Evolutionary conservation across 345 rosid species (phyloP).

Genomic region (Bruguiera parviflora): DNA sequence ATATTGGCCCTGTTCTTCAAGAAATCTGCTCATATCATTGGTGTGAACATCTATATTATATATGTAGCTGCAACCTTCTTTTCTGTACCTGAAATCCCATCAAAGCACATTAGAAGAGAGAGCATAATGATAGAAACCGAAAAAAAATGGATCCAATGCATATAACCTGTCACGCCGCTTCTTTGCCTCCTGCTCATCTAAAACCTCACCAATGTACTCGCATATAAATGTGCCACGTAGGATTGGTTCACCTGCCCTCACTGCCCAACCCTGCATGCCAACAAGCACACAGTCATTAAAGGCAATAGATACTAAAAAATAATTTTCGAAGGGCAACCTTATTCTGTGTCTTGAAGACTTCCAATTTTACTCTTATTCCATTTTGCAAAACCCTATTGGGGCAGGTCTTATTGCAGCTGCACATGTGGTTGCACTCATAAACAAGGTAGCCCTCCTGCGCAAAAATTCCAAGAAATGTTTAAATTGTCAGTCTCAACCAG

Average conservation of each 20-base stretch:
- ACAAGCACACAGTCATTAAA: constrained; percentile 4
- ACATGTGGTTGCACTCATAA: constrained; percentile 85
- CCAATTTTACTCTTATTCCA: constrained; percentile 62
- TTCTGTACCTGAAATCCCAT: constrained; percentile 48
- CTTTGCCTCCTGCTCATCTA: constrained; percentile 61
- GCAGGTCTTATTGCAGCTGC: constrained; percentile 72
- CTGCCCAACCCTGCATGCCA: constrained; percentile 80
- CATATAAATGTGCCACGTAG: constrained; percentile 81
- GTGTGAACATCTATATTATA: constrained; percentile 58
- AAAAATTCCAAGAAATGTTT: constrained; percentile 12
- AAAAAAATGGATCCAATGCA: background rate
- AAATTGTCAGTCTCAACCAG: constrained; percentile 7
- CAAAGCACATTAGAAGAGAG: background rate
- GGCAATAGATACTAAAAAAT: constrained; percentile 8
- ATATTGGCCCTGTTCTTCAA: constrained; percentile 54
- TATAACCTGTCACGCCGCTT: constrained; percentile 60
- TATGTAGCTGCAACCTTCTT: constrained; percentile 59
- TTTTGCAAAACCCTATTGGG: constrained; percentile 88
- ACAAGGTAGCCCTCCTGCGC: constrained; percentile 95
- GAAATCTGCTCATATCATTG: constrained; percentile 80
- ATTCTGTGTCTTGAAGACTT: constrained; percentile 71
- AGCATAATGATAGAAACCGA: background rate
- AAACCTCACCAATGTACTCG: constrained; percentile 80
- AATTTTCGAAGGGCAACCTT: constrained; percentile 49
- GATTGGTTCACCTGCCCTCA: constrained; percentile 81